Evolutionary conservation across 805 yeast species (phyloP).

Genomic region (Jamesozyma lodderae): DNA sequence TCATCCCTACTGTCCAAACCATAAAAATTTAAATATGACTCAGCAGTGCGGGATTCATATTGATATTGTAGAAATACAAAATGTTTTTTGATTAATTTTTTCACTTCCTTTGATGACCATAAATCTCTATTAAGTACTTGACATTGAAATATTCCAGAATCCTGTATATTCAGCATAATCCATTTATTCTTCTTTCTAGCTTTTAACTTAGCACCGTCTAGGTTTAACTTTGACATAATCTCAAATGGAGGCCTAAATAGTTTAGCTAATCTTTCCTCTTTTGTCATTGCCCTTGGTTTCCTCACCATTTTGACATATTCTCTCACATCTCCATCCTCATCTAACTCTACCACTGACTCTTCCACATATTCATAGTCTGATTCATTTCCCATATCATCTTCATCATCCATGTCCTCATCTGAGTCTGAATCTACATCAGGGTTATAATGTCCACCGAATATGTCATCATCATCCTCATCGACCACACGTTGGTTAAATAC

Average conservation of each 20-base stretch:
- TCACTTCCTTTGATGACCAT: slow-evolving; percentile 68
- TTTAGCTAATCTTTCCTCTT: slow-evolving; percentile 56
- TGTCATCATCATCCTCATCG: slow-evolving; percentile 8
- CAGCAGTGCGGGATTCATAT: slow-evolving; percentile 66
- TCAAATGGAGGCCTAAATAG: slow-evolving; percentile 93
- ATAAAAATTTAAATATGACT: slow-evolving; percentile 62
- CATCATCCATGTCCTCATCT: slow-evolving; percentile 32
- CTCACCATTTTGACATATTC: slow-evolving; percentile 26
- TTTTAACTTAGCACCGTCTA: slow-evolving; percentile 63
- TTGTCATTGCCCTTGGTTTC: slow-evolving; percentile 19
- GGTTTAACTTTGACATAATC: slow-evolving; percentile 53
- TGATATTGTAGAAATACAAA: slow-evolving; percentile 85
- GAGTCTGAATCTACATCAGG: slow-evolving; percentile 33
- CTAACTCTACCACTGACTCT: slow-evolving; percentile 26
- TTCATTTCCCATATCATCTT: slow-evolving; percentile 22
- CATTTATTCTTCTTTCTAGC: slow-evolving; percentile 60
- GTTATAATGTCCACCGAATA: slow-evolving; percentile 12
- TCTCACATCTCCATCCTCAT: slow-evolving; percentile 32
- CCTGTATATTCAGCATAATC: slow-evolving; percentile 85
- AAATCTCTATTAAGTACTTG: slow-evolving; percentile 88
- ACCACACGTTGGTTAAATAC: slow-evolving; percentile 31
- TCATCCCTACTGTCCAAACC: slow-evolving; percentile 40
- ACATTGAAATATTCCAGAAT: slow-evolving; percentile 73
- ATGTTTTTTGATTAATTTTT: slow-evolving; percentile 51
- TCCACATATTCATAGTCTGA: slow-evolving; percentile 28